Percentiles rank a stretch among this genome's conserved stretches.
These are phyloP conservation scores for Tuber umbilicatum DNA, from an alignment of 495 filamentous ascomycete species.

Conservation along the genomic window DNA sequence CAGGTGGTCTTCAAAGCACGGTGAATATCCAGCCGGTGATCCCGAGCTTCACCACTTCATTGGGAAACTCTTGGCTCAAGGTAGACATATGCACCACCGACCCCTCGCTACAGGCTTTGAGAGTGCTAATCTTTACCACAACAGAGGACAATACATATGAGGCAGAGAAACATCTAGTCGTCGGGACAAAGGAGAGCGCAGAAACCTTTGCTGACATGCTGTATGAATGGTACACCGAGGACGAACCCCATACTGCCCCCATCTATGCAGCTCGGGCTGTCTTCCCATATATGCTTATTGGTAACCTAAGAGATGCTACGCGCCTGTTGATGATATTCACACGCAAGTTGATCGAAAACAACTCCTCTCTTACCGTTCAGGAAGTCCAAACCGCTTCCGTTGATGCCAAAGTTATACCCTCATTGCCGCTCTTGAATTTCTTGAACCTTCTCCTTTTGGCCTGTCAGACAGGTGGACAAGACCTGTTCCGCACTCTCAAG, in stretches of 20 bases:
- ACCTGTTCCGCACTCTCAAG: slow-evolving; percentile 75
- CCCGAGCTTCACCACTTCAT: slow-evolving; percentile 92
- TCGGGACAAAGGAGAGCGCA: slow-evolving; percentile 84
- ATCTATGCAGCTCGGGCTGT: slow-evolving; percentile 82
- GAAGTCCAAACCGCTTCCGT: slow-evolving; percentile 68
- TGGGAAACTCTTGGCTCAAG: slow-evolving; percentile 78
- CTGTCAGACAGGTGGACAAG: slow-evolving; percentile 68
- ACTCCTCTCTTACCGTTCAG: slow-evolving; percentile 64
- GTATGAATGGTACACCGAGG: slow-evolving; percentile 86
- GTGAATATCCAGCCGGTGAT: slow-evolving; percentile 85
- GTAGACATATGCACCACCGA: slow-evolving; percentile 42
- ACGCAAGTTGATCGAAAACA: slow-evolving; percentile 61
- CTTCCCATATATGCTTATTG: slow-evolving; percentile 82
- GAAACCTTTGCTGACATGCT: slow-evolving; percentile 72
- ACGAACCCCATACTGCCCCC: slow-evolving; percentile 83
- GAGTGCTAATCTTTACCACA: slow-evolving; percentile 16
- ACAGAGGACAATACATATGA: slow-evolving; percentile 84
- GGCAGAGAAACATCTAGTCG: slow-evolving; percentile 79
- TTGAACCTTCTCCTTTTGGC: slow-evolving; percentile 74
- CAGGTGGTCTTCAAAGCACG: slow-evolving; percentile 77
- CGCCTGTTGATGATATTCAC: slow-evolving; percentile 75
- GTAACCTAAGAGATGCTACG: slow-evolving; percentile 83
- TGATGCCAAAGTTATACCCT: slow-evolving; percentile 75
- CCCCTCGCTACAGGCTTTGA: slow-evolving; percentile 4
- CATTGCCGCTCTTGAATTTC: slow-evolving; percentile 86